These are phyloP conservation scores for Meyerozyma smithsonii DNA, from an alignment of 1,139 yeast genomes.

Conservation along the genomic window DNA sequence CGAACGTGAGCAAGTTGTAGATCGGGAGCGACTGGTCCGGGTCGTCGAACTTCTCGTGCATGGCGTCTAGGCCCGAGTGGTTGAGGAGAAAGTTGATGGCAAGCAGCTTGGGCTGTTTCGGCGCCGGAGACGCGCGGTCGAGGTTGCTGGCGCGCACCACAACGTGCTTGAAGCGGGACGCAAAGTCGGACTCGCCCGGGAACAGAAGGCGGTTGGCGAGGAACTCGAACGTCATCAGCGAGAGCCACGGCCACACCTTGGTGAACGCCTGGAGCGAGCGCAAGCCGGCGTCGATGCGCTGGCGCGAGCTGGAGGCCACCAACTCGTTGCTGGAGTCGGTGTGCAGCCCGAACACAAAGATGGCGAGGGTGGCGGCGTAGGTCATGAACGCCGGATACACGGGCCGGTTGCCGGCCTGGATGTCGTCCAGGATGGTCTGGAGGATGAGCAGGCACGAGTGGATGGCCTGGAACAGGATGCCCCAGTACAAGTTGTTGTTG, in stretches of 20 bases:
- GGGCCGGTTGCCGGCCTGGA: constrained; percentile 2
- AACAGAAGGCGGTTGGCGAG: constrained; percentile 5
- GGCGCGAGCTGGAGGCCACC: constrained; percentile 11
- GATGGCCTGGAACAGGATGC: constrained; percentile 11
- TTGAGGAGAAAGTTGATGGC: constrained; percentile 14
- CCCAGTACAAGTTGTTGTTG: constrained; percentile 10
- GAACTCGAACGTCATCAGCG: constrained; percentile 10
- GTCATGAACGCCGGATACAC: constrained; percentile 11
- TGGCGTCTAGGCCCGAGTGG: constrained; percentile 4
- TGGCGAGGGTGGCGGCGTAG: constrained; percentile 11
- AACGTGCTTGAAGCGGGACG: constrained; percentile 1
- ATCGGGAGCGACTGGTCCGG: constrained; percentile 12
- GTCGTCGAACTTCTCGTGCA: constrained; percentile 5
- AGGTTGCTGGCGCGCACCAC: background rate
- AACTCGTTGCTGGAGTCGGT: constrained; percentile 11
- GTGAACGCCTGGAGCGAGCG: constrained; percentile 10
- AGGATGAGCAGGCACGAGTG: constrained; percentile 9
- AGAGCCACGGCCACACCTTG: constrained; percentile 13
- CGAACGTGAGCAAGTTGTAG: constrained; percentile 10
- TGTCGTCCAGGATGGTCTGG: constrained; percentile 7
- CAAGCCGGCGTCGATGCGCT: constrained; percentile 11
- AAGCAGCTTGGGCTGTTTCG: constrained; percentile 6
- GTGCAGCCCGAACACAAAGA: constrained; percentile 13
- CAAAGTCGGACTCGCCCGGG: background rate
- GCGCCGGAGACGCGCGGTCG: background rate